Base-by-base conservation (phyloP, 2,329 filamentous ascomycete genomes). In the Thielaviopsis musarum region DNA sequence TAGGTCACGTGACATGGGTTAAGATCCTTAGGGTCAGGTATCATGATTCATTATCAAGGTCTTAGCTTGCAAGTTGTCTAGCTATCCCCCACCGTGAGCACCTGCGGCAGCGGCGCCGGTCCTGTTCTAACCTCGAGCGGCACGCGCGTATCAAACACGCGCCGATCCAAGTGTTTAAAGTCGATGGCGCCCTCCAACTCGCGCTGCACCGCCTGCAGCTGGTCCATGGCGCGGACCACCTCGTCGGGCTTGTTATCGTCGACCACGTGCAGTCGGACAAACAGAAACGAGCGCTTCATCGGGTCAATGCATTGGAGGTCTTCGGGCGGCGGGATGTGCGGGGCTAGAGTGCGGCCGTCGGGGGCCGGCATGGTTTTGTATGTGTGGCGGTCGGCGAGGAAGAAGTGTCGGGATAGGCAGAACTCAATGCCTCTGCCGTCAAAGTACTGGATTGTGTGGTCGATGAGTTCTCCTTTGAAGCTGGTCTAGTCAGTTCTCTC, bases 231-330 rank as follows among this genome's bases (percentile, higher is more conserved):
- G 64, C 79, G 76, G 52, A 76, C 72, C 30, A 83, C 73, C 65
- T 80, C 78, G 45, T 81, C 78, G 0, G 79, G 80, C 57, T 78
- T 76, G 63, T 74, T 78, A 58, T 81, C 79, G 61, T 82, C 78
- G 7, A 75, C 64, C 2, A 82, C 78, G 56, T 79, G 73, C 1
- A 74, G 69, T 61, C 74, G 79, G 60, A 81, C 75, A 41, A 73
- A 74, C 30, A 84, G 70, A 56, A 80, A 73, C 81, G 81, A 84
- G 41, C 73, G 70, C 57, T 72, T 70, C 56, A 74, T 72, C 48
- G 72, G 67, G 64, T 81, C 78, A 17, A 80, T 69, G 0, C 74
- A 74, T 1, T 73, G 68, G 7, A 82, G 69, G 0, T 70, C 67
- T 2, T 74, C 70, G 69, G 74, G 79, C 0, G 76, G 63, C 0